Percentiles rank a stretch among this genome's conserved stretches.
Conservation (phyloP, 2,329 filamentous ascomycete genomes). For the Pseudopithomyces chartarum region DNA sequence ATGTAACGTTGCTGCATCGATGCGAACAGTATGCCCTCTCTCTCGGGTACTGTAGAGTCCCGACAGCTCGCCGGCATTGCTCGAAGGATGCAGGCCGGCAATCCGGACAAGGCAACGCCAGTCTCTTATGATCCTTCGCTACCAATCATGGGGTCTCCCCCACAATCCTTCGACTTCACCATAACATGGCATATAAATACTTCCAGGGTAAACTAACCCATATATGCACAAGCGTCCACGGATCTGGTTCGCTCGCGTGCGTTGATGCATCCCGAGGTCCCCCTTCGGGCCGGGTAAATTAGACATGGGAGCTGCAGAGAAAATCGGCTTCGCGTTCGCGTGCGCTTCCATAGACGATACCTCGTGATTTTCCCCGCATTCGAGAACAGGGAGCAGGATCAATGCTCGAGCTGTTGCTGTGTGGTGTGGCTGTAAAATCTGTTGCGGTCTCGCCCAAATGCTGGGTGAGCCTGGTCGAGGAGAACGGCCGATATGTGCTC, state of each 20-base stretch:
- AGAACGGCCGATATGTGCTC: neutral
- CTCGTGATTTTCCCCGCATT: conserved; percentile 5
- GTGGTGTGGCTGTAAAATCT: neutral
- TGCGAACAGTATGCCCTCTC: neutral
- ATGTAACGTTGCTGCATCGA: neutral
- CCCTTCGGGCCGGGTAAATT: conserved; percentile 8
- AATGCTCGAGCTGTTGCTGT: neutral
- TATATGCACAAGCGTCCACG: neutral
- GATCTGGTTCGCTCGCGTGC: conserved; percentile 8
- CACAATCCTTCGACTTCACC: neutral
- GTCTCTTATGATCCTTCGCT: neutral
- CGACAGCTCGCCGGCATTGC: neutral
- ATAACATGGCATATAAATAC: conserved; percentile 1
- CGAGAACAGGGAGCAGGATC: conserved; percentile 3
- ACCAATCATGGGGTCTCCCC: neutral
- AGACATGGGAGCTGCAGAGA: conserved; percentile 5
- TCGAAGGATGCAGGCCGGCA: conserved; percentile 5
- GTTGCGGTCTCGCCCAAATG: neutral
- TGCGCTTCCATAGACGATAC: neutral
- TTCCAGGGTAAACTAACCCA: neutral
- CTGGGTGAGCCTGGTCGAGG: neutral
- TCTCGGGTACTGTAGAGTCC: neutral
- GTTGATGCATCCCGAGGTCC: neutral
- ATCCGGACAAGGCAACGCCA: neutral
- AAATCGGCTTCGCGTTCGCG: neutral